Percentiles rank a stretch among this genome's conserved stretches.
phyloP scores from a whole-genome alignment of 2,329 filamentous ascomycete species.

The Cytospora schulzeri region DNA sequence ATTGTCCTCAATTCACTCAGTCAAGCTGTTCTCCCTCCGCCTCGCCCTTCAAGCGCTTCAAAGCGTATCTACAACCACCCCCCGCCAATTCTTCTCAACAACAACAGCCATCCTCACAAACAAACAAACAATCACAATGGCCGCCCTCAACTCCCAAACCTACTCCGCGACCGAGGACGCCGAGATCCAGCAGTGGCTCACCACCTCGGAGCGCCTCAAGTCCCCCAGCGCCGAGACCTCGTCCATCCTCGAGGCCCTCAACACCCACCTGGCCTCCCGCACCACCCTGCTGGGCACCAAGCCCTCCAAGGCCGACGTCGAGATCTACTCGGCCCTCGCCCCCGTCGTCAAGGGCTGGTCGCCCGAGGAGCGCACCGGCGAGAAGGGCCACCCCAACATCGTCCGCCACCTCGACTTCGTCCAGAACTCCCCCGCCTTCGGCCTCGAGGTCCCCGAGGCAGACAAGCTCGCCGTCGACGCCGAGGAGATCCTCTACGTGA shows the following conservation, averaged over 20 bases:
- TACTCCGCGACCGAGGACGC: constrained; percentile 80
- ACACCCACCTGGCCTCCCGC: constrained; percentile 83
- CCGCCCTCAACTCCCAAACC: constrained; percentile 64
- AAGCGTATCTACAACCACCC: constrained; percentile 39
- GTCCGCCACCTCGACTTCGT: constrained; percentile 93
- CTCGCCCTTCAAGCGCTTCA: constrained; percentile 40
- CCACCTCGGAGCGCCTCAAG: constrained; percentile 72
- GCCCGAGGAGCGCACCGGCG: constrained; percentile 83
- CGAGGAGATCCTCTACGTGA: constrained; percentile 81
- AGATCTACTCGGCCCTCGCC: constrained; percentile 77
- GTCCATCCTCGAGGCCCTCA: constrained; percentile 75
- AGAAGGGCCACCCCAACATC: constrained; percentile 87
- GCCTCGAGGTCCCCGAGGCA: constrained; percentile 66
- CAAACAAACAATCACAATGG: constrained; percentile 55
- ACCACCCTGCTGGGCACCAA: constrained; percentile 89
- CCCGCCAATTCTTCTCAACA: constrained; percentile 39
- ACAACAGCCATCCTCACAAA: constrained; percentile 43
- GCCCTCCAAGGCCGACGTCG: constrained; percentile 84
- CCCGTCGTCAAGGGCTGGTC: constrained; percentile 79
- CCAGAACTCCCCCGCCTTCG: constrained; percentile 81
- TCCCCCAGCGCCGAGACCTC: constrained; percentile 46
- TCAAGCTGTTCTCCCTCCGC: constrained; percentile 51
- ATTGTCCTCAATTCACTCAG: constrained; percentile 23
- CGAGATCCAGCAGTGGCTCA: constrained; percentile 88
- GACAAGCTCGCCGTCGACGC: constrained; percentile 80